Evolutionary conservation across 2,329 filamentous ascomycete genomes (phyloP).

Genomic region (Xylariaceae sp.): DNA sequence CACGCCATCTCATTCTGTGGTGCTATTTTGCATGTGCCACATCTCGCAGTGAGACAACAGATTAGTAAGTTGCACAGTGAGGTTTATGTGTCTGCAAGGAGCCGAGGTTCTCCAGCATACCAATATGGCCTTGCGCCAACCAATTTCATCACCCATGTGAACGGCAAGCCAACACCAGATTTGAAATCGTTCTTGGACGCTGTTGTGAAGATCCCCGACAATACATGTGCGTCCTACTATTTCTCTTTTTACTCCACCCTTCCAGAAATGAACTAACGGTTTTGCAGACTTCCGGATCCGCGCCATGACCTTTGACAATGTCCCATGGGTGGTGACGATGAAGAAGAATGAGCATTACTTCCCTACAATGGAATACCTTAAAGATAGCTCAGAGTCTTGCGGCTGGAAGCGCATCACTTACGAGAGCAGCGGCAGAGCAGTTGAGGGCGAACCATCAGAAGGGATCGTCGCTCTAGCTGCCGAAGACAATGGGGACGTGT

Average conservation of each 20-base stretch:
- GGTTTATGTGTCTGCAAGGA: slow-evolving; percentile 88
- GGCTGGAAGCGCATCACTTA: slow-evolving; percentile 63
- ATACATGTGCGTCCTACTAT: slow-evolving; percentile 64
- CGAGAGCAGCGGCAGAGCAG: slow-evolving; percentile 47
- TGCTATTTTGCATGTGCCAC: slow-evolving; percentile 85
- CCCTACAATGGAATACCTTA: slow-evolving; percentile 67
- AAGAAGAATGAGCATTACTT: slow-evolving; percentile 99
- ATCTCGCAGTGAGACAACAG: slow-evolving; percentile 94
- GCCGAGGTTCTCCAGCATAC: slow-evolving; percentile 76
- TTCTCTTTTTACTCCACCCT: not conserved
- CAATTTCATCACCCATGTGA: slow-evolving; percentile 96
- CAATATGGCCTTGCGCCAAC: slow-evolving; percentile 92
- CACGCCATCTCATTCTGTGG: slow-evolving; percentile 93
- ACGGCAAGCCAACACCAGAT: slow-evolving; percentile 79
- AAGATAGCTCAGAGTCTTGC: slow-evolving; percentile 54
- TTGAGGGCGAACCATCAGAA: slow-evolving; percentile 52
- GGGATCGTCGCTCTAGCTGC: slow-evolving; percentile 42
- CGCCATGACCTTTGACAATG: slow-evolving; percentile 97
- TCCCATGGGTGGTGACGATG: slow-evolving; percentile 99
- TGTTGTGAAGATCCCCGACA: slow-evolving; percentile 85
- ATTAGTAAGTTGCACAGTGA: slow-evolving; percentile 95
- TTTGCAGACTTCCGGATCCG: slow-evolving; percentile 80
- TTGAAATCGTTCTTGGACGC: slow-evolving; percentile 75
- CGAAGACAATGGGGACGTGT: slow-evolving; percentile 23
- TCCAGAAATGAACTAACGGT: slow-evolving; percentile 17